Evolutionary conservation across 495 filamentous ascomycete species (phyloP), one percentile per base, ranked within the genome.

Genomic region (Niebla homalea): DNA sequence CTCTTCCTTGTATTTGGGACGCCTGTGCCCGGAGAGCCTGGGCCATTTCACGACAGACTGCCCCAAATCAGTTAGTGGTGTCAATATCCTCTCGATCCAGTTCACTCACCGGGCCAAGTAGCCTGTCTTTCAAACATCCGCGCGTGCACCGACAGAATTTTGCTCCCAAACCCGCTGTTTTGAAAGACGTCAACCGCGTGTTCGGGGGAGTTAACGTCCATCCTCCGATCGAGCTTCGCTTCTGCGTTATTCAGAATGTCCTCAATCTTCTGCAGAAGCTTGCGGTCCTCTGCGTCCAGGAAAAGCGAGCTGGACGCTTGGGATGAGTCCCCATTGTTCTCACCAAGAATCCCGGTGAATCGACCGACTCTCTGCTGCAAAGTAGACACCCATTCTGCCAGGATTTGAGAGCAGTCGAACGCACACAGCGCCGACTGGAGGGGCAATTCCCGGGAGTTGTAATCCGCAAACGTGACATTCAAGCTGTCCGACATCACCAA

Each of bases 341-440:
- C 81, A 22, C 92, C 89, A 16, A 98, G 75, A 7, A 95, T 76
- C 2, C 92, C 92, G 7, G 96, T 66, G 58, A 87, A 93, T 2
- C 81, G 78, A 0, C 90, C 93, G 43, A 96, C 86, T 10, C 92
- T 84, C 63, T 96, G 89, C 64, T 98, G 92, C 10, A 98, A 83
- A 0, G 90, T 94, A 14, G 85, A 84, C 38, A 93, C 78, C 92
- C 92, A 98, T 65, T 98, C 92, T 1, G 92, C 90, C 21, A 98
- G 79, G 0, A 98, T 88, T 60, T 94, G 88, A n/a, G 89, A 85
- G 58, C 92, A 97, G 59, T 98, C 92, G 62, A 95, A 94, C 12
- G 84, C 78, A 63, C 89, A 97, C 76, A 98, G 82, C 6, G 86
- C 87, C 14, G 88, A 89, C 56, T 94, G 89, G 22, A 97, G 71